Evolutionary conservation across 2,329 filamentous ascomycete species (phyloP).

Genomic region (Ophiocordyceps camponoti-saundersi): DNA sequence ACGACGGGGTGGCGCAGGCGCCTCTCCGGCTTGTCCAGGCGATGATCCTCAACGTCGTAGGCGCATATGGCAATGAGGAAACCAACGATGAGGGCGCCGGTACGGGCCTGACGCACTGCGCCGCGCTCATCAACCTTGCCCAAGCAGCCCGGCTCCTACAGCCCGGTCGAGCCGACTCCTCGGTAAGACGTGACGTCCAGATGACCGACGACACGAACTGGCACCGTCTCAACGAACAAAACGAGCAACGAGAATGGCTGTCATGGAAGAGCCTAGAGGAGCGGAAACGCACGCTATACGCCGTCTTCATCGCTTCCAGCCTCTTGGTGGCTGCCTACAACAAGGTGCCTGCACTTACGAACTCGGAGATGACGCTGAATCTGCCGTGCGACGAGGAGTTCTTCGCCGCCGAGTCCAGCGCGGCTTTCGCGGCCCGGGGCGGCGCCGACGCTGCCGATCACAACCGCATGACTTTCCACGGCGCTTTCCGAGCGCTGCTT

Average conservation of each 20-base stretch:
- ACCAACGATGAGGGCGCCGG: slow-evolving; percentile 82
- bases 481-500: slow-evolving; percentile 64
- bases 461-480: slow-evolving; percentile 62
- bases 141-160: slow-evolving; percentile 62
- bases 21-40: slow-evolving; percentile 92
- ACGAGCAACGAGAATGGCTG: slow-evolving; percentile 51
- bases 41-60: slow-evolving; percentile 89
- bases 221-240: slow-evolving; percentile 27
- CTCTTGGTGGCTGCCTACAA: slow-evolving; percentile 86
- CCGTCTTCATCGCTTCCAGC: slow-evolving; percentile 82
- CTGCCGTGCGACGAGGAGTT: slow-evolving; percentile 88
- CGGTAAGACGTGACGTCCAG: slow-evolving; percentile 34
- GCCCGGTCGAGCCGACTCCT: slow-evolving; percentile 25
- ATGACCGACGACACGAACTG: slow-evolving; percentile 36
- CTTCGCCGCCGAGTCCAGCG: slow-evolving; percentile 68
- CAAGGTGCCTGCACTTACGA: slow-evolving; percentile 76
- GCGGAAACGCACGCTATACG: slow-evolving; percentile 80
- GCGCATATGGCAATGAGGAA: slow-evolving; percentile 90
- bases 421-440: slow-evolving; percentile 64
- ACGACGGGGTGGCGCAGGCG: slow-evolving; percentile 46
- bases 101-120: slow-evolving; percentile 83
- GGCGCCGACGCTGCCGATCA: slow-evolving; percentile 52
- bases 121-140: slow-evolving; percentile 77
- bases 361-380: slow-evolving; percentile 81
- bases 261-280: slow-evolving; percentile 81